Evolutionary conservation across 805 yeast genomes (phyloP), one percentile per base, ranked within the genome.

Genomic region (Ogataea degrootiae): DNA sequence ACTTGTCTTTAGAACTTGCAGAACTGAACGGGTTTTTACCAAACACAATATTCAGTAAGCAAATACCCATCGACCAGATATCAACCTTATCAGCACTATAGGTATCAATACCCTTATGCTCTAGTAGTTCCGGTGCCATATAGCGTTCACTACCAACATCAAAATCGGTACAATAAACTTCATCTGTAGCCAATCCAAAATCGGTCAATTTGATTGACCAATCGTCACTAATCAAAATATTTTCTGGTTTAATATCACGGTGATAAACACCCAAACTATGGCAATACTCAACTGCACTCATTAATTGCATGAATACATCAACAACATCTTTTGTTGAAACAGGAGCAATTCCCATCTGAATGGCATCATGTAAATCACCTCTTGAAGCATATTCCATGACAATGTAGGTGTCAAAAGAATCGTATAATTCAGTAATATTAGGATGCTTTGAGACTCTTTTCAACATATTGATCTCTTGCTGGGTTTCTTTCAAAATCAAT

Each of bases 111-210:
- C 69, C 68, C 14, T 65, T 55, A 48, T 63, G 60, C 46, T 89
- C 96, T 61, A 89, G 83, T 48, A 89, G 68, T 62, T 90, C 97
- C 1, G 97, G 97, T 0, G 97, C 95, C 97, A 90, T 90, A 66
- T 90, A 90, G 52, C 96, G 75, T 67, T 88, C 96, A 46, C 88
- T 80, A 22, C 97, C 97, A 49, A 88, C 86, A 51, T 87, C 96
- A 63, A 89, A 86, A 59, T 88, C 90, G 34, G 78, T 68, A 57
- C 87, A 82, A 41, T 69, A 66, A 41, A 70, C 69, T 33, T 67
- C 63, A 31, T 77, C 76, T 4, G 83, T 77, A 2, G 83, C 82
- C 52, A 78, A 67, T 1, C 83, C 83, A 74, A 81, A 78, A 62
- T 78, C 83, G 45, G 83, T 77, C 36, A 78, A 63, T 55, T 77